phyloP scores from a whole-genome alignment of 208 protist species.

The Wallacemonas sp. region DNA sequence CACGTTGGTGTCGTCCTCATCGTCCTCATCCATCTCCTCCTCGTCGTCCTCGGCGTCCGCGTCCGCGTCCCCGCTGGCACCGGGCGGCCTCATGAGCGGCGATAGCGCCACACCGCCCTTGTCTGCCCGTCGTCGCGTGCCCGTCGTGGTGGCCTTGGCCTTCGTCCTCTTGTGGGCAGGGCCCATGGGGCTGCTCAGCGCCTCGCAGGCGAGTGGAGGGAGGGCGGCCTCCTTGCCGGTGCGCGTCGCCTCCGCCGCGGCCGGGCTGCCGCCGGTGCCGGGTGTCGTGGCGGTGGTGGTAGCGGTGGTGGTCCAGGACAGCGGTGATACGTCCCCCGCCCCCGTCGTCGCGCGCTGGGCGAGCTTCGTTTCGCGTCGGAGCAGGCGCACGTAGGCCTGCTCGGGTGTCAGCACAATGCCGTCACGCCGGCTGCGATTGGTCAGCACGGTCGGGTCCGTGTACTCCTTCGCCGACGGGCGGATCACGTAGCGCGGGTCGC shows the following conservation, averaged over 20 bases:
- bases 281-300: no score
- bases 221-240: not conserved
- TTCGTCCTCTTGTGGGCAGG: no score
- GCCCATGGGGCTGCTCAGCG: not conserved
- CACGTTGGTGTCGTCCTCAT: not conserved
- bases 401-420: not conserved
- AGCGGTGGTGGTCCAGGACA: no score
- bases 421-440: not conserved
- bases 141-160: no score
- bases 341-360: not conserved
- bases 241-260: no score
- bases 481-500: slow-evolving; percentile 7
- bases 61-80: not conserved
- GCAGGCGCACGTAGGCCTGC: slow-evolving; percentile 14
- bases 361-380: slow-evolving; percentile 6
- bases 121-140: no score
- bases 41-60: not conserved
- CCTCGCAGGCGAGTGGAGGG: not conserved
- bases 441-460: slow-evolving; percentile 6
- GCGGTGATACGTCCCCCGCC: slow-evolving; percentile 5
- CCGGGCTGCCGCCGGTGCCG: no score
- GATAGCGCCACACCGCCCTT: not conserved
- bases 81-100: not conserved
- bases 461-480: slow-evolving; percentile 14
- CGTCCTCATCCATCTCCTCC: not conserved